Base-by-base conservation (phyloP, 2,329 filamentous ascomycete genomes). In the Ophiostoma montium region DNA sequence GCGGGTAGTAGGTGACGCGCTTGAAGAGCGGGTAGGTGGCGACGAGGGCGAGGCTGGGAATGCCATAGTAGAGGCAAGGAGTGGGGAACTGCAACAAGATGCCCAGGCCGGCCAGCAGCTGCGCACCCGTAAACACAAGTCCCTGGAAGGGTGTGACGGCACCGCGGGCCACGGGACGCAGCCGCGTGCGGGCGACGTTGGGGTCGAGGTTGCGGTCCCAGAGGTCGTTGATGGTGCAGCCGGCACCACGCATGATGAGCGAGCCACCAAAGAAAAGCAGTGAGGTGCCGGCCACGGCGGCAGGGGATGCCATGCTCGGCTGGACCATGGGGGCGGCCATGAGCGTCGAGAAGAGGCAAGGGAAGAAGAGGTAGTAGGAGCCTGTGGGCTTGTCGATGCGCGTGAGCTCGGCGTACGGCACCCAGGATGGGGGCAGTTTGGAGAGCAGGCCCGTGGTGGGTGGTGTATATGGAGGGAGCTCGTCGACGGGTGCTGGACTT, bases 121-220 rank as follows among this genome's bases (percentile, higher is more conserved):
- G 85, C 2, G 67, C 71, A 7, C 85, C 82, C 0, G 86, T 86
- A 62, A 84, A 94, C 19, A 80, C 68, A 3, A 92, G 64, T 2
- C 78, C 87, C n/a, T 79, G 70, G 57, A 77, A 73, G 0, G 85
- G 84, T 3, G 78, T 81, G 46, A 94, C 69, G 47, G 87, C 87
- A 32, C 84, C 75, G 12, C 88, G 77, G 1, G 88, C 86, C 53
- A 95, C 84, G 3, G 88, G 88, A 15, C 88, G 80, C 31, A 86
- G 70, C 13, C 82, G 76, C 6, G 86, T 94, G 44, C 88, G 76
- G 2, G 75, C 66, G 13, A 94, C 87, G 54, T 87, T 76, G 7
- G 84, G 82, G 63, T 95, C 88, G 15, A 94, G 79, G 57, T 92
- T 84, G 49, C 86, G 78, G 64, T 94, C 88, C 84, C 86, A 89